A percentile compares a stretch with the other conserved stretches of the same genome.
These are phyloP conservation scores for Pseudocercospora fuligena DNA, from an alignment of 2,329 filamentous ascomycete species.

Conservation along the genomic window DNA sequence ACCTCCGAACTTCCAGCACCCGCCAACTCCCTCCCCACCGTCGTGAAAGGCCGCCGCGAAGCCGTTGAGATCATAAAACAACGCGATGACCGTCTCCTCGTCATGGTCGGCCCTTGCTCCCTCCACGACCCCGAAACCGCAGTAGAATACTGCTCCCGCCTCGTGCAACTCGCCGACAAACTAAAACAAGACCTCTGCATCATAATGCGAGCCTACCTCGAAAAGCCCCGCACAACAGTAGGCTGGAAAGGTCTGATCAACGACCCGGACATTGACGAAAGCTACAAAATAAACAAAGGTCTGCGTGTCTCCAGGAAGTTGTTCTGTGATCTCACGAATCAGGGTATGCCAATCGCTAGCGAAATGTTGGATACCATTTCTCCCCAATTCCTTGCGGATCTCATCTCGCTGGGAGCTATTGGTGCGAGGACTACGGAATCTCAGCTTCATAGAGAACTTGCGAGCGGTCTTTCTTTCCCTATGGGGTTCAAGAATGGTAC, in stretches of 20 bases:
- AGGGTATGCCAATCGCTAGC: constrained; percentile 91
- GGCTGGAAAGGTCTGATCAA: constrained; percentile 99
- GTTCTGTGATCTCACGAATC: constrained; percentile 84
- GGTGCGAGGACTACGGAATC: constrained; percentile 95
- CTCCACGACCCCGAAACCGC: constrained; percentile 92
- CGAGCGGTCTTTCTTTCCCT: constrained; percentile 92
- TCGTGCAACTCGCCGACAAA: constrained; percentile 78
- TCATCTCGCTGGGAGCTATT: constrained; percentile 93
- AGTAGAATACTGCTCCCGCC: constrained; percentile 81
- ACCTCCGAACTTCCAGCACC: constrained; percentile 78
- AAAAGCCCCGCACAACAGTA: constrained; percentile 97
- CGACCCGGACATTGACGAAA: constrained; percentile 96
- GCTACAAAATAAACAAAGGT: constrained; percentile 99
- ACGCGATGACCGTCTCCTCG: constrained; percentile 83
- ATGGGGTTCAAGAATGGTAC: constrained; percentile 99
- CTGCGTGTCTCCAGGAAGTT: constrained; percentile 89
- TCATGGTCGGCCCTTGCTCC: constrained; percentile 94
- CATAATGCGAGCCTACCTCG: constrained; percentile 97
- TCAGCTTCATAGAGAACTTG: constrained; percentile 93
- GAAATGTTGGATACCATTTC: constrained; percentile 99
- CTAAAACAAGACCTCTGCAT: constrained; percentile 84
- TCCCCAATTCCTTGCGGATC: constrained; percentile 94
- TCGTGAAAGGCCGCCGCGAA: constrained; percentile 71
- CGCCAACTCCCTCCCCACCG: constrained; percentile 66
- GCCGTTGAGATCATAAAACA: constrained; percentile 77